Evolutionary conservation across 2,329 filamentous ascomycete species (phyloP).

Genomic region (Exserohilum turcica): DNA sequence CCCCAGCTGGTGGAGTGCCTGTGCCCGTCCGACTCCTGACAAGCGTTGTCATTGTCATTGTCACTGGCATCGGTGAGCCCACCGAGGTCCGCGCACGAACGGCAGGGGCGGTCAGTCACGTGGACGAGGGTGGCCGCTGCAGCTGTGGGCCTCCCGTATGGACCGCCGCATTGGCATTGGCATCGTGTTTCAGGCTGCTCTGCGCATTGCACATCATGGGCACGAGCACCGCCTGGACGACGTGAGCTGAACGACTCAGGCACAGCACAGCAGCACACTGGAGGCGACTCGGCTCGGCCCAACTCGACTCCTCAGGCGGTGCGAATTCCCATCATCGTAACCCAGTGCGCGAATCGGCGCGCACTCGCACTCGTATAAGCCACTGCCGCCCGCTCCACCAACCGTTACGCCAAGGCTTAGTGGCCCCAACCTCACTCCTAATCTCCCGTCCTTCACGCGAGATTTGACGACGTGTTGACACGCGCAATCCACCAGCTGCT

Average conservation of each 20-base stretch:
- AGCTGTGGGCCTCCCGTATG: constrained; percentile 1
- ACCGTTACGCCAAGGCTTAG: constrained; percentile 39
- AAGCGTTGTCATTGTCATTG: constrained; percentile 9
- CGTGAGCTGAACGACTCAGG: constrained; percentile 3
- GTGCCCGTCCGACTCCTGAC: background rate
- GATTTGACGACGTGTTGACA: constrained; percentile 31
- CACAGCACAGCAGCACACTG: constrained; percentile 1
- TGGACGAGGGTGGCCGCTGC: constrained; percentile 8
- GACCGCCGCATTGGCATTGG: no score
- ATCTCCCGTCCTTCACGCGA: constrained; percentile 41
- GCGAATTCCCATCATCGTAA: constrained; percentile 4
- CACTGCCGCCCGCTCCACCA: constrained; percentile 35
- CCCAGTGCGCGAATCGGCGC: constrained; percentile 22
- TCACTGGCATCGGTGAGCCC: no score
- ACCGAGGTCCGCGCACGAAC: no score
- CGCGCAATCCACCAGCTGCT: constrained; percentile 26
- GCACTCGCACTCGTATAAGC: constrained; percentile 18
- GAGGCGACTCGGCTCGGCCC: constrained; percentile 3
- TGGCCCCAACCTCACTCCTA: constrained; percentile 34
- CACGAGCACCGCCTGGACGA: background rate
- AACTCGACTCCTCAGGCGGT: background rate
- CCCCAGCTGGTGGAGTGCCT: background rate
- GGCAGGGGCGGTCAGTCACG: constrained; percentile 17
- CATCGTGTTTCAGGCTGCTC: constrained; percentile 21
- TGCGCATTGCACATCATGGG: constrained; percentile 2